Evolutionary conservation across 495 filamentous ascomycete species (phyloP), one percentile per base, ranked within the genome.

Genomic region (Pyrenula aspistea): DNA sequence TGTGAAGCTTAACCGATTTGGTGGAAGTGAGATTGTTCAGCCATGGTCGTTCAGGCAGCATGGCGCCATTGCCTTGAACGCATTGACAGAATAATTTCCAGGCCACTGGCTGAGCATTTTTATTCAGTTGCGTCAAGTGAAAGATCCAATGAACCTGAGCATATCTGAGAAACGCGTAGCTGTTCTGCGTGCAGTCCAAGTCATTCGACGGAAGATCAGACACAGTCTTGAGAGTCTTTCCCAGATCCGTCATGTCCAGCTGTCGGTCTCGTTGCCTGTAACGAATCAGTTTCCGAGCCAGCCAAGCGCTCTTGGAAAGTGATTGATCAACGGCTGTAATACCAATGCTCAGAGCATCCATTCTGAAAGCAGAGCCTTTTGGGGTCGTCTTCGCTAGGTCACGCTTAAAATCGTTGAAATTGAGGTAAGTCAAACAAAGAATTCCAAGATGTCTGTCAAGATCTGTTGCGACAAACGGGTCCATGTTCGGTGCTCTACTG

Each of bases 391-490:
- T 59, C 2, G 53, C 42, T 59, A 64, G 10, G 51, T 66, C 51
- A 25, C 56, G 54, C 24, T 65, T 63, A 55, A 72, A 72, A 56
- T 70, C 61, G 51, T 55, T 61, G 55, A 70, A 70, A 51, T 65
- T 59, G 19, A 73, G 63, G 55, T 72, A 73, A 0, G 68, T 70
- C 36, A 71, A 55, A 53, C 70, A 73, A 25, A 67, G 49, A 11
- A 64, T 59, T 21, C 70, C 66, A 31, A 62, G n/a, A 15, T 60
- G 15, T 49, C 54, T 23, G 24, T 31, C 25, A 48, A 58, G 10
- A 31, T 21, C 47, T 47, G 23, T 55, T 4, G 24, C 11, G 11
- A 23, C 10, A 55, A 31, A 55, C 10, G 42, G 56, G 3, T 54
- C 51, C 10, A 48, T 49, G 22, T 67, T 53, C 22, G 60, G 57